These are phyloP conservation scores for Colletotrichum sojae DNA, from an alignment of 2,329 filamentous ascomycete species.

Conservation along the genomic window DNA sequence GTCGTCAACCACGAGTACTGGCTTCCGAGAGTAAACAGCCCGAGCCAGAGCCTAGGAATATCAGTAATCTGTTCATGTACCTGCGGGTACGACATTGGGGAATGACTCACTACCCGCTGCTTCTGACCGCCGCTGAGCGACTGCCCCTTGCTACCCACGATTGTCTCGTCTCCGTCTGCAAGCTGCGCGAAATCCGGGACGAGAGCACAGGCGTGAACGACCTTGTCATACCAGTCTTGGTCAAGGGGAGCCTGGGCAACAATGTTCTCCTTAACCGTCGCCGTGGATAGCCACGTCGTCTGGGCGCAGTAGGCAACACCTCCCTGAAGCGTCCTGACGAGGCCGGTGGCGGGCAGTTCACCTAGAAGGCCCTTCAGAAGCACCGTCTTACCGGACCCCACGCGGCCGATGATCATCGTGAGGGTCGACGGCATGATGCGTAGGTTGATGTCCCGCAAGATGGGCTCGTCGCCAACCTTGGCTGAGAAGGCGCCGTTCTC, in stretches of 20 bases:
- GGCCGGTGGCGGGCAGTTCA: constrained; percentile 29
- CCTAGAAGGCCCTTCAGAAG: constrained; percentile 39
- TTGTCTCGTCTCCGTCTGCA: constrained; percentile 43
- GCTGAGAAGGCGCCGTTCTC: constrained; percentile 15
- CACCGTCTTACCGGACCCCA: constrained; percentile 43
- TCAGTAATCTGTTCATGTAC: neutral
- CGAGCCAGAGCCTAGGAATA: constrained; percentile 49
- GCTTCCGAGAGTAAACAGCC: constrained; percentile 50
- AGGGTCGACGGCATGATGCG: constrained; percentile 20
- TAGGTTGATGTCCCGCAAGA: constrained; percentile 29
- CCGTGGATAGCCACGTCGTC: constrained; percentile 45
- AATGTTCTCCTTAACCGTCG: constrained; percentile 46
- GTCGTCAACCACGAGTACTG: constrained; percentile 55
- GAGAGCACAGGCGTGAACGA: constrained; percentile 43
- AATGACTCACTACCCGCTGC: constrained; percentile 49
- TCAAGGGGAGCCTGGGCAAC: constrained; percentile 42
- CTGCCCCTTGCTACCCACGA: constrained; percentile 50
- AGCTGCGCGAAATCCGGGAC: constrained; percentile 42
- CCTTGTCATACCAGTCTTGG: constrained; percentile 43
- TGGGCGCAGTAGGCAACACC: constrained; percentile 45
- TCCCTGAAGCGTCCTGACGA: neutral
- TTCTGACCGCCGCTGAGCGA: constrained; percentile 54
- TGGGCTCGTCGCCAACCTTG: constrained; percentile 11
- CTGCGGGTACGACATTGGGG: neutral
- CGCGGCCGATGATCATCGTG: constrained; percentile 41